phyloP scores from a whole-genome alignment of 2,329 filamentous ascomycete species.

The Aspergillus latus region DNA sequence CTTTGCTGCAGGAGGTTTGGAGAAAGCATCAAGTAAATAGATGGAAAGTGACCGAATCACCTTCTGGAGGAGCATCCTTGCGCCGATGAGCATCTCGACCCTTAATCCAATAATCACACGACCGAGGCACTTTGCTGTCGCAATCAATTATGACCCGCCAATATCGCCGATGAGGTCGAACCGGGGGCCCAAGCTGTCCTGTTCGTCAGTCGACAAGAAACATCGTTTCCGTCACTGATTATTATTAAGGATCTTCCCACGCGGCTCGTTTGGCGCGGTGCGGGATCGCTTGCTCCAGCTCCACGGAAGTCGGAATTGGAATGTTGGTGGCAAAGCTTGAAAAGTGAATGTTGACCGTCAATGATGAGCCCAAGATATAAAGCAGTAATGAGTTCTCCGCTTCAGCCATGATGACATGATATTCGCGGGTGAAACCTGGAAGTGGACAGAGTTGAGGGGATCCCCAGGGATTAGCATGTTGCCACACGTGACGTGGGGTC shows the following conservation, averaged over 20 bases:
- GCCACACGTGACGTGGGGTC: slow-evolving; percentile 15
- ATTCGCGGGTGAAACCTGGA: background rate
- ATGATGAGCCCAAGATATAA: background rate
- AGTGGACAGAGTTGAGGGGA: background rate
- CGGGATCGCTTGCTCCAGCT: background rate
- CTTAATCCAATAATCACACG: background rate
- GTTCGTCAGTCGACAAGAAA: slow-evolving; percentile 8
- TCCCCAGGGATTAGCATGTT: background rate
- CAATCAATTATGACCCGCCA: slow-evolving; percentile 19
- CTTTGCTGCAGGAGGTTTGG: background rate
- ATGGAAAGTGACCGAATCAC: background rate
- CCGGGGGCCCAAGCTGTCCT: slow-evolving; percentile 20
- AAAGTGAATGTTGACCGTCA: background rate
- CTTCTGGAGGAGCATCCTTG: background rate
- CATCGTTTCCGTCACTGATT: background rate
- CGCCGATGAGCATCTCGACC: background rate
- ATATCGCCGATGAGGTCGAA: slow-evolving; percentile 18
- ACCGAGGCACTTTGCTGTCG: slow-evolving; percentile 5
- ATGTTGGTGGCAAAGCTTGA: background rate
- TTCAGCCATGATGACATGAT: slow-evolving; percentile 12
- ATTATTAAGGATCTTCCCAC: slow-evolving; percentile 5
- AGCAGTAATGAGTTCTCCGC: background rate
- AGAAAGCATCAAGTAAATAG: slow-evolving; percentile 1
- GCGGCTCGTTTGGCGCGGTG: slow-evolving; percentile 1
- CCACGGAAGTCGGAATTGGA: background rate